Base-by-base conservation (phyloP, 2,329 filamentous ascomycete species). In the Periconia sp. region DNA sequence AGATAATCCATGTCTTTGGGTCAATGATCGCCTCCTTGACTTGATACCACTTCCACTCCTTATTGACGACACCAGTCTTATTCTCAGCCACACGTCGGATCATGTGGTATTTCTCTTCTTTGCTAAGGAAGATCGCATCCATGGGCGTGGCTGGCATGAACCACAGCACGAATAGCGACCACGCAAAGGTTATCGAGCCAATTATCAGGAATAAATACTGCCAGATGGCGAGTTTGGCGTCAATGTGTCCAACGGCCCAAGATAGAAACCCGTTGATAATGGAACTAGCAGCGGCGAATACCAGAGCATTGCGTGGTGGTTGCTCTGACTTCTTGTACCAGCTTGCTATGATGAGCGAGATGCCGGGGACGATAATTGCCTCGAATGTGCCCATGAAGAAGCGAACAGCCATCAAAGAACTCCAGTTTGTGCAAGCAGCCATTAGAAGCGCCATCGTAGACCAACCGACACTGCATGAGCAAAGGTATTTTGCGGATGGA, bases 391-490 rank as follows among this genome's bases (percentile, higher is more conserved):
- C 46, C 28, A 49, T 25, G n/a, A 49, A 22, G 28, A 42, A 38
- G 12, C 46, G 41, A 18, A 39, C 16, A 12, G 42, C 42, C 40
- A 48, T 40, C 22, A 46, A n/a, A n/a, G 25, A 24, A 19, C 35
- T 26, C 15, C 15, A 49, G 13, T 38, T 42, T 9, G 15, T 29
- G 31, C 46, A 49, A 11, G 50, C 43, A 10, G 38, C 36, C 22
- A 44, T 53, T 19, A 57, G 46, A 10, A 66, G 70, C 3, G 80
- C 76, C 4, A 75, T 70, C 1, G 54, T 48, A 2, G 78, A 77
- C 78, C 78, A 81, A 50, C 78, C 68, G 10, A 80, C 54, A 22
- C 19, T 33, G 23, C 37, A 46, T 19, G 26, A 12, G 23, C 43
- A 41, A 3, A 46, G 43, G 24, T 41, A 46, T 34, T 46, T 46